Conservation (phyloP, 768 basidiomycete species). For the Solioccasus polychromus region DNA sequence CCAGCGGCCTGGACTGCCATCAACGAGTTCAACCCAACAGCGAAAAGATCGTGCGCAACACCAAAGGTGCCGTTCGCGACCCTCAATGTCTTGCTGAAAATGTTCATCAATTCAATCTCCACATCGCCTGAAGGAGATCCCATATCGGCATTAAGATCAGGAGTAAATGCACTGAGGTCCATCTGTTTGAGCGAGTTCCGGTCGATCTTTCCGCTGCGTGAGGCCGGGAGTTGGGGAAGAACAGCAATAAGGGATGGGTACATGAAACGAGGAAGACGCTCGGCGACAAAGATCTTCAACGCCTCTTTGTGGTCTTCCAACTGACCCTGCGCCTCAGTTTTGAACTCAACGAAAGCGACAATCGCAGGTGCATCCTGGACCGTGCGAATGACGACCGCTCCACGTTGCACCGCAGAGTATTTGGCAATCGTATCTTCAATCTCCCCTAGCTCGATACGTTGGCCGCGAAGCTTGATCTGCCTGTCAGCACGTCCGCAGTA, state of each 20-base stretch:
- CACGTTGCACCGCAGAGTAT: slow-evolving; percentile 17
- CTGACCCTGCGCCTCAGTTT: slow-evolving; percentile 5
- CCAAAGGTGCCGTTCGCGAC: slow-evolving; percentile 21
- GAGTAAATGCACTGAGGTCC: slow-evolving; percentile 21
- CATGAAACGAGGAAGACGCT: slow-evolving; percentile 32
- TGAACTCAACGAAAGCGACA: slow-evolving; percentile 30
- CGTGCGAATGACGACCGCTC: slow-evolving; percentile 25
- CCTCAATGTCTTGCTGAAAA: slow-evolving; percentile 25
- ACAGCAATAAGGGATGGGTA: slow-evolving; percentile 29
- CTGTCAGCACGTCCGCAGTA: slow-evolving; percentile 33
- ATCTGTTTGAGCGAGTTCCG: slow-evolving; percentile 27
- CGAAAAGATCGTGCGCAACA: slow-evolving; percentile 28
- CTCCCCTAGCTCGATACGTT: slow-evolving; percentile 33
- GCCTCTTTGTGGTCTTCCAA: slow-evolving; percentile 21
- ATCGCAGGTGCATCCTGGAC: slow-evolving; percentile 29
- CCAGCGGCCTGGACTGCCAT: slow-evolving; percentile 34
- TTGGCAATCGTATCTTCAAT: slow-evolving; percentile 31
- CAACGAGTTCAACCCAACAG: slow-evolving; percentile 29
- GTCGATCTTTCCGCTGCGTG: slow-evolving; percentile 29
- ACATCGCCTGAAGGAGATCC: slow-evolving; percentile 26
- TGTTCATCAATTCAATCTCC: slow-evolving; percentile 23
- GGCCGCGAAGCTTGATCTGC: slow-evolving; percentile 34
- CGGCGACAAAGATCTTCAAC: slow-evolving; percentile 25
- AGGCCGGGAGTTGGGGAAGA: slow-evolving; percentile 22
- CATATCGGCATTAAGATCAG: slow-evolving; percentile 22